Evolutionary conservation across 2,329 filamentous ascomycete species (phyloP).

Genomic region (Amesomyces nigricolor): DNA sequence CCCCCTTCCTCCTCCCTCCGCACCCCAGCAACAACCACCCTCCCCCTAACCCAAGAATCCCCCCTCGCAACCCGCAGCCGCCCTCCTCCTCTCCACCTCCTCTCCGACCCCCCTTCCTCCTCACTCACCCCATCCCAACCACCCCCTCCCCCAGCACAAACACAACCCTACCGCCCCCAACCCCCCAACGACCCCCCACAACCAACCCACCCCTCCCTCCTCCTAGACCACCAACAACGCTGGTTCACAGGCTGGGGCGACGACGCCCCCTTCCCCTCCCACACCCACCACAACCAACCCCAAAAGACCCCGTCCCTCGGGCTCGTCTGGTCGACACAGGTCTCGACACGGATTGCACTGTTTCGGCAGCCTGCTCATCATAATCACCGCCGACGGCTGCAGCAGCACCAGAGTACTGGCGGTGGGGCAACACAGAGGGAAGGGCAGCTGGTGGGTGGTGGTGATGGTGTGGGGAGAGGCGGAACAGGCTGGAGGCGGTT

Average conservation of each 20-base stretch:
- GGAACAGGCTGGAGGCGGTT: slow-evolving; percentile 56
- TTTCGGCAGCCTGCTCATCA: slow-evolving; percentile 55
- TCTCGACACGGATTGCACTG: slow-evolving; percentile 74
- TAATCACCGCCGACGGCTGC: slow-evolving; percentile 30
- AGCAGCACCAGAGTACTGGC: slow-evolving; percentile 28
- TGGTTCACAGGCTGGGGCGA: slow-evolving; percentile 98
- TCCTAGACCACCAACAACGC: slow-evolving; percentile 81
- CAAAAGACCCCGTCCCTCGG: slow-evolving; percentile 84
- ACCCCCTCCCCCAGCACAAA: neutral
- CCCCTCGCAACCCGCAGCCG: slow-evolving; percentile 45
- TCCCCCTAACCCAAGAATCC: slow-evolving; percentile 37
- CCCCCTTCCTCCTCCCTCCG: slow-evolving; percentile 12
- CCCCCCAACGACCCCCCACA: slow-evolving; percentile 39
- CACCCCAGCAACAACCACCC: neutral
- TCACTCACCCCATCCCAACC: slow-evolving; percentile 7
- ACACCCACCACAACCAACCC: neutral
- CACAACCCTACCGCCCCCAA: neutral
- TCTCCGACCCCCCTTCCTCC: slow-evolving; percentile 34
- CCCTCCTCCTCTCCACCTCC: slow-evolving; percentile 37
- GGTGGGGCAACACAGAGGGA: slow-evolving; percentile 26
- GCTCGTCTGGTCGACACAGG: slow-evolving; percentile 85
- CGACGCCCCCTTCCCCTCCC: slow-evolving; percentile 33
- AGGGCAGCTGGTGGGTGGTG: slow-evolving; percentile 35
- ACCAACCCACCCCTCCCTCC: slow-evolving; percentile 47
- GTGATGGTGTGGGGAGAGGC: slow-evolving; percentile 36